Base-by-base conservation (phyloP, 1,284 basidiomycete genomes). In the Heterobasidion occidentale region DNA sequence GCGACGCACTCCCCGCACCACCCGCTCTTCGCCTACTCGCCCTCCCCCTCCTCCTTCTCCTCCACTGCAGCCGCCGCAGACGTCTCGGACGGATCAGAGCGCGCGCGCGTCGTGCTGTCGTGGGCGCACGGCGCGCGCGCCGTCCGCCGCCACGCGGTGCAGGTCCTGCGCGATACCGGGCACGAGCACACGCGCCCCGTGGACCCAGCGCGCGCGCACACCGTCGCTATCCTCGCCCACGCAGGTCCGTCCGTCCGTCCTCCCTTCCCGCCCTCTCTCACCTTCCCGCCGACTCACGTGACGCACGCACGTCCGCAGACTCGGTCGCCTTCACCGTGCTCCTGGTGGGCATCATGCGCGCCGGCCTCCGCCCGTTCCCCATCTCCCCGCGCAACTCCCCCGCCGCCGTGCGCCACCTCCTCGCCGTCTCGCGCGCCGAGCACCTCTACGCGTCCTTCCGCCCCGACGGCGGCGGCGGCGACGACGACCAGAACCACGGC, bases 381-480 rank as follows among this genome's bases (percentile, higher is more conserved):
- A 59, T 68, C 44, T 68, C 67, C 7, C 59, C 63, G 11, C 59
- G 66, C 9, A 67, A 67, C 56, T 67, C 66, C 1, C 55, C 66
- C 9, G 52, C 58, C 7, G 67, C 63, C 15, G 51, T 67, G 17
- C 61, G 60, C 14, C 62, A 67, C 50, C 61, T 68, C 6, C 53
- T 68, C 9, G 17, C n/a, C 9, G 50, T 38, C 34, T 42, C 49
- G 3, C 36, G 27, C 27, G 27, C 27, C 27, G 2, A 1, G 27
- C 27, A 27, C 27, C 27, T 27, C 27, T 27, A 27, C 5, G 27
- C 27, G 27, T 27, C 27, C 27, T 27, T 27, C 27, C 27, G 27
- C 27, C 27, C 27, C 27, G 27, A 27, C 27, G 27, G 3, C 27
- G 2, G 27, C 27, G 27, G 5, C 1, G 27, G 27, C 27, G 27